Conservation (phyloP, 1,284 basidiomycete genomes). For the Kwoniella shivajii region DNA sequence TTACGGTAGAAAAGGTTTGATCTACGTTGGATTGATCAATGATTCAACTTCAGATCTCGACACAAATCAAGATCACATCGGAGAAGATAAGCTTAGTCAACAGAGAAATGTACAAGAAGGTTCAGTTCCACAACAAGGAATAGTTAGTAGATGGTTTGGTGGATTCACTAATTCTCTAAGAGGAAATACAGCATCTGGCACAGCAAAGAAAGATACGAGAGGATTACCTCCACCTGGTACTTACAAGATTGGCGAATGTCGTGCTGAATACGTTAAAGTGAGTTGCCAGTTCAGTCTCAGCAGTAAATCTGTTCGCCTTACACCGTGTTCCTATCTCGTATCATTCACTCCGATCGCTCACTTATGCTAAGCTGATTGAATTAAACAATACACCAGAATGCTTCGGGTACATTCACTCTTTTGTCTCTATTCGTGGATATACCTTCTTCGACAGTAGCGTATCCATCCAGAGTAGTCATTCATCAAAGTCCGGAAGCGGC, state of each 20-base stretch:
- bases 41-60: neutral
- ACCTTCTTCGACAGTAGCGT: constrained; percentile 38
- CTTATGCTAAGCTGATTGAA: neutral
- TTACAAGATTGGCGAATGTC: constrained; percentile 51
- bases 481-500: constrained; percentile 49
- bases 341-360: too few species aligned
- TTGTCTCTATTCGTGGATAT: constrained; percentile 51
- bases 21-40: constrained; percentile 6
- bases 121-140: neutral
- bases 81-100: neutral
- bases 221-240: constrained; percentile 49
- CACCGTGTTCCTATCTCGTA: neutral
- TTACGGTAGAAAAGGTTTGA: constrained; percentile 9
- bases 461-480: constrained; percentile 48
- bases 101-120: neutral
- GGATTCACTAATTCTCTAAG: constrained; percentile 13
- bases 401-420: constrained; percentile 43
- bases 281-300: constrained; percentile 6
- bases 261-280: constrained; percentile 54
- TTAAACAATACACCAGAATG: constrained; percentile 28
- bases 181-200: neutral
- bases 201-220: constrained; percentile 12
- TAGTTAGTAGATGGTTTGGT: constrained; percentile 12
- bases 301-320: neutral
- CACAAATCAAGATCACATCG: neutral